A percentile compares a stretch with the other conserved stretches of the same genome.
phyloP scores from a whole-genome alignment of 305 asterid genomes.

The Nicotiana rustica region DNA sequence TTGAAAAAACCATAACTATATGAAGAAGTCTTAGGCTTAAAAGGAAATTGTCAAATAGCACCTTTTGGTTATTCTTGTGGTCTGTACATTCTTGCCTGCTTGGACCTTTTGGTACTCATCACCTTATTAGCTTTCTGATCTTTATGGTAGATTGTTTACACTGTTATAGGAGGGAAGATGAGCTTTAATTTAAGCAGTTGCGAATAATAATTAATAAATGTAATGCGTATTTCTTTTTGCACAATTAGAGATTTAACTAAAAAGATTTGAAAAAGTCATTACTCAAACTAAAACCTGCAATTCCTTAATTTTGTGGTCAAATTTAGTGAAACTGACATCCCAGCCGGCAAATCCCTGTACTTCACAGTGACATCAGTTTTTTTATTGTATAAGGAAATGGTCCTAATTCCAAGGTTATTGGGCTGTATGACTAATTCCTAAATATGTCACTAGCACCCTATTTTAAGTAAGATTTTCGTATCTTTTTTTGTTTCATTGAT shows the following conservation, averaged over 20 bases:
- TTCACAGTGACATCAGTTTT: neutral
- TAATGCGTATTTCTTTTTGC: no score
- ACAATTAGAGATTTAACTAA: neutral
- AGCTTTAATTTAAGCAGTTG: neutral
- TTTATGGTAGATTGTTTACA: no score
- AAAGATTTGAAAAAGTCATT: neutral
- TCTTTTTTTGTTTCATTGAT: neutral
- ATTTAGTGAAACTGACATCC: neutral
- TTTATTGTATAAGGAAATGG: neutral
- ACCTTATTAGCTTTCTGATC: no score
- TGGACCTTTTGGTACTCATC: no score
- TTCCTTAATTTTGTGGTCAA: neutral
- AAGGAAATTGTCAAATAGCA: neutral
- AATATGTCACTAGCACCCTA: neutral
- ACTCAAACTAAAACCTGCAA: neutral
- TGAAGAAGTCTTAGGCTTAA: neutral
- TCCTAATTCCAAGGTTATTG: neutral
- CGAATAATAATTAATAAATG: no score
- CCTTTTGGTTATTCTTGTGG: no score
- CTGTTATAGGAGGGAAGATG: neutral
- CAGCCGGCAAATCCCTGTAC: neutral
- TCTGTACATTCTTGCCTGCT: no score
- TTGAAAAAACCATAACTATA: neutral
- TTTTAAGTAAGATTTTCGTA: neutral
- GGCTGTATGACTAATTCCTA: neutral